These are phyloP conservation scores for Curvularia verruculosa DNA, from an alignment of 2,329 filamentous ascomycete genomes.

Conservation along the genomic window DNA sequence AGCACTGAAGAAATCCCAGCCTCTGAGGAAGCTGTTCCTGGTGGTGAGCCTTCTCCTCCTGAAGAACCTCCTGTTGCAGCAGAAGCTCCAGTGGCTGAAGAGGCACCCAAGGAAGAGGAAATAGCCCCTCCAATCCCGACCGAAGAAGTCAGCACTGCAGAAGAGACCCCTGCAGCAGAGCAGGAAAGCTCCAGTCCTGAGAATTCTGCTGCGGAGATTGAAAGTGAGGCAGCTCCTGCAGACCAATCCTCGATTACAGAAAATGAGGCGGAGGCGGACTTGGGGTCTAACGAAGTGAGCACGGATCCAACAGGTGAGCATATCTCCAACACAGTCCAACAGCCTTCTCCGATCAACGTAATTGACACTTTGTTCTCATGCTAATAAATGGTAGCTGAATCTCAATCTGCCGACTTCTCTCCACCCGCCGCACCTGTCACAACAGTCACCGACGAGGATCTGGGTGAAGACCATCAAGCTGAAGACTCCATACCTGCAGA, in stretches of 20 bases:
- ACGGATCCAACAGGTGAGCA: constrained; percentile 6
- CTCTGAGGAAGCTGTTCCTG: background rate
- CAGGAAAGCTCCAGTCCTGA: background rate
- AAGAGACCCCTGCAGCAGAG: background rate
- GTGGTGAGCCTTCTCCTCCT: too few species aligned
- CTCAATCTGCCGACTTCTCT: background rate
- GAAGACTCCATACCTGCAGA: background rate
- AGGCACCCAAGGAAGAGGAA: background rate
- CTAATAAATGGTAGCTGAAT: constrained; percentile 7
- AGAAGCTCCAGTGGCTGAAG: background rate
- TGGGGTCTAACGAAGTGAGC: background rate
- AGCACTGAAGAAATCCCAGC: background rate
- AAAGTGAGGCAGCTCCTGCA: background rate
- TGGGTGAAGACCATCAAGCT: background rate
- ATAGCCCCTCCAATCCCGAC: background rate
- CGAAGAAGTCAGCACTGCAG: background rate
- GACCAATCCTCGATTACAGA: background rate
- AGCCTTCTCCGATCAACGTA: too few species aligned
- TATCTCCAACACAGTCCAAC: background rate
- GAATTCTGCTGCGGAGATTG: background rate
- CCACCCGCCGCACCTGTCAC: constrained; percentile 2
- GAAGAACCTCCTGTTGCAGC: background rate
- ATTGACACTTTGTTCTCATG: background rate
- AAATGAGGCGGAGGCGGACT: constrained; percentile 5
- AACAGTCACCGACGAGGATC: background rate